These are phyloP conservation scores for Colletotrichum tabaci DNA, from an alignment of 2,329 filamentous ascomycete species.

Conservation along the genomic window DNA sequence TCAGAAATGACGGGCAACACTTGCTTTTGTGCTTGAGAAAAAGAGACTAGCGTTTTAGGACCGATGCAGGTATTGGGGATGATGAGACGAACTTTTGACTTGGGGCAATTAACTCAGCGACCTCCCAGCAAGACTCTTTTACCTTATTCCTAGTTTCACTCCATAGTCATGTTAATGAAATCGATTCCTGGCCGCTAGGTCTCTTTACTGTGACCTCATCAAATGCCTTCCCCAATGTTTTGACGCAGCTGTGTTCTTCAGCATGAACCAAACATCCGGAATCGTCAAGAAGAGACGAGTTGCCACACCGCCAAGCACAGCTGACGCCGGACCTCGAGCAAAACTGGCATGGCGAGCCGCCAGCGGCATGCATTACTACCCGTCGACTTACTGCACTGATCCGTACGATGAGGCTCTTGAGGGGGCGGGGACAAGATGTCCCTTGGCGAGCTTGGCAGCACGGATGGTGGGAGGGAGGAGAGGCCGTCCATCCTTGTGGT, in stretches of 20 bases:
- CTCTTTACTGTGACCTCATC: neutral
- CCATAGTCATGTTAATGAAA: no score
- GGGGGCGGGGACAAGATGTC: neutral
- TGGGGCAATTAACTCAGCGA: neutral
- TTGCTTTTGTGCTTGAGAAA: neutral
- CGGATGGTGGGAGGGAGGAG: constrained; percentile 16
- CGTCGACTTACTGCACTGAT: neutral
- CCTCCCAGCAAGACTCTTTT: neutral
- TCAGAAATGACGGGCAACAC: neutral
- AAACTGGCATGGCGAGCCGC: constrained; percentile 32
- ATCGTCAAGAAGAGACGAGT: constrained; percentile 35
- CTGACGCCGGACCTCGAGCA: constrained; percentile 27
- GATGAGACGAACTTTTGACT: neutral
- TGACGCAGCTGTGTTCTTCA: neutral
- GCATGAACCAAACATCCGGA: constrained; percentile 25
- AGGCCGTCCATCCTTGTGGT: constrained; percentile 25
- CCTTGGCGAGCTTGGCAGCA: constrained; percentile 38
- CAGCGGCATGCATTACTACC: neutral
- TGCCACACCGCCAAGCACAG: constrained; percentile 33
- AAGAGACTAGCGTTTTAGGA: neutral
- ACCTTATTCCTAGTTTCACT: neutral
- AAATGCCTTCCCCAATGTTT: no score
- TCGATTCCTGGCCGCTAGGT: no score
- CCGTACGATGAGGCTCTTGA: constrained; percentile 18
- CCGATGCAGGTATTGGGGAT: neutral